A percentile compares a stretch with the other conserved stretches of the same genome.
phyloP scores from a whole-genome alignment of 2,329 filamentous ascomycete genomes.

The Aspergillus quadricinctus region DNA sequence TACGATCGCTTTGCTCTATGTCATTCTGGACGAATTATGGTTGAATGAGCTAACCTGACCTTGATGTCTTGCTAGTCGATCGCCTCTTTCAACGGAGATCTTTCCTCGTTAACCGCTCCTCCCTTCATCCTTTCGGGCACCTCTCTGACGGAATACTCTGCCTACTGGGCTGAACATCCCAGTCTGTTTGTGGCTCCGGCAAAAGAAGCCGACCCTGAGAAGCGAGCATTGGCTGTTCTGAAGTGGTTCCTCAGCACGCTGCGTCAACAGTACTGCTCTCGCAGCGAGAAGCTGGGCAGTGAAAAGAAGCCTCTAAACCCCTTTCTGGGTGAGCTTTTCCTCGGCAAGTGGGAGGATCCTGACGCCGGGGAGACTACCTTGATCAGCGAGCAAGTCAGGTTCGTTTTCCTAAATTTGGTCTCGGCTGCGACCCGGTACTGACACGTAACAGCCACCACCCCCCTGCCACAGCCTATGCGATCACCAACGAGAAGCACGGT shows the following conservation, averaged over 20 bases:
- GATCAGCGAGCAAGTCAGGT: slow-evolving; percentile 89
- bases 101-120: slow-evolving; percentile 74
- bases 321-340: slow-evolving; percentile 89
- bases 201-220: slow-evolving; percentile 71
- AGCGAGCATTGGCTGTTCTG: slow-evolving; percentile 79
- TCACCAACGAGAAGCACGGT: slow-evolving; percentile 79
- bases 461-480: slow-evolving; percentile 89
- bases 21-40: not conserved
- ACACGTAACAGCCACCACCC: slow-evolving; percentile 68
- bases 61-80: slow-evolving; percentile 52
- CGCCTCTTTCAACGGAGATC: slow-evolving; percentile 75
- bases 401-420: not conserved
- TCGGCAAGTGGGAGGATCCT: slow-evolving; percentile 77
- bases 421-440: slow-evolving; percentile 4
- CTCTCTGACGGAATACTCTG: slow-evolving; percentile 74
- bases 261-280: slow-evolving; percentile 74
- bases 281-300: slow-evolving; percentile 76
- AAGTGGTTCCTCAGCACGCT: slow-evolving; percentile 95
- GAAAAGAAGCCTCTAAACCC: slow-evolving; percentile 99
- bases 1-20: not conserved
- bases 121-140: slow-evolving; percentile 78
- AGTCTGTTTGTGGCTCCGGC: slow-evolving; percentile 76
- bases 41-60: slow-evolving; percentile 1
- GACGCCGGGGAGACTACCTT: slow-evolving; percentile 72
- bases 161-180: slow-evolving; percentile 79